Evolutionary conservation across 192 early-diverging fungal genomes (phyloP).

Genomic region (Podila epicladia): DNA sequence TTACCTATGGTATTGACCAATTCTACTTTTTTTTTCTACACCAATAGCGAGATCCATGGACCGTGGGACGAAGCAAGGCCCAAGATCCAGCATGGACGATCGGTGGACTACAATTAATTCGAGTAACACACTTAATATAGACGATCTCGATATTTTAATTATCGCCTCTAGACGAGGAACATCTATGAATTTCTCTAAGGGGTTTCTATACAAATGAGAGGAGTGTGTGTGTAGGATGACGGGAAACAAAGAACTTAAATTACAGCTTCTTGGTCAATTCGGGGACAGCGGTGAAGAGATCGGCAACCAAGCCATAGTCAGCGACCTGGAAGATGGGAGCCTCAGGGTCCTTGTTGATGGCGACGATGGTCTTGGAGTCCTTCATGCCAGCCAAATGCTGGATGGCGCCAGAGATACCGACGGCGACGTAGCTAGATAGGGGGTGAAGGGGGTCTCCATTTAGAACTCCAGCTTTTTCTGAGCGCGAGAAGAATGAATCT

Average conservation of each 20-base stretch:
- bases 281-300: conserved; percentile 93
- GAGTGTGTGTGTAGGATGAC: not conserved
- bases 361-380: conserved; percentile 98
- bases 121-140: not conserved
- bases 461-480: not conserved
- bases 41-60: conserved; percentile 88
- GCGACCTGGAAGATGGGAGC: conserved; percentile 98
- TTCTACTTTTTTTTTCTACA: conserved; percentile 12
- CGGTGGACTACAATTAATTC: conserved; percentile 38
- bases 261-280: conserved; percentile 92
- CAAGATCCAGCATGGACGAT: conserved; percentile 65
- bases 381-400: conserved; percentile 99
- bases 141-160: not conserved
- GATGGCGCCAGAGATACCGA: conserved; percentile 98
- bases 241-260: conserved; percentile 13
- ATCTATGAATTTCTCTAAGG: no score
- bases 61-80: conserved; percentile 97
- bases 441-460: not conserved
- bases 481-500: not conserved
- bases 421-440: conserved; percentile 87
- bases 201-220: not conserved
- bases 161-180: not conserved
- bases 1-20: not conserved
- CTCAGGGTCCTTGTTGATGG: conserved; percentile 99
- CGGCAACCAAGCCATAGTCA: conserved; percentile 95